These are phyloP conservation scores for Podospora appendiculata DNA, from an alignment of 495 filamentous ascomycete species.

Conservation along the genomic window DNA sequence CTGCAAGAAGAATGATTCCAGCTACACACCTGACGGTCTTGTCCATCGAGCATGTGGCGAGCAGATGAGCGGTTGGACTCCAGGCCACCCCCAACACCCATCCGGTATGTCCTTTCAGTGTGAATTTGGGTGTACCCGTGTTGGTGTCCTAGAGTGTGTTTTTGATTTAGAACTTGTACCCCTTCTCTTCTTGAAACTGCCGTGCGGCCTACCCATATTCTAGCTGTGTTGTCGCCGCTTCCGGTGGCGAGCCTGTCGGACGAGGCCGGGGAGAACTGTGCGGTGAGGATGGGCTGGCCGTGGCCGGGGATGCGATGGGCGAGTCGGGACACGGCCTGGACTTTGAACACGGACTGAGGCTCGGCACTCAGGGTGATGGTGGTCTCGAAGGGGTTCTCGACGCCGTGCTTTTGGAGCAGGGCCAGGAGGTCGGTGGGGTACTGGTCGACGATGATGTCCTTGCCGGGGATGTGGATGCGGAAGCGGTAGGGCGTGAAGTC, in stretches of 20 bases:
- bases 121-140: conserved; percentile 82
- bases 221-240: conserved; percentile 83
- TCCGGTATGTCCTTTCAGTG: conserved; percentile 84
- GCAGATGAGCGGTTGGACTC: conserved; percentile 70
- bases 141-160: conserved; percentile 56
- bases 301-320: conserved; percentile 85
- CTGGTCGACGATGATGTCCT: conserved; percentile 59
- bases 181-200: too few relatives aligned
- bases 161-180: too few relatives aligned
- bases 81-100: conserved; percentile 88
- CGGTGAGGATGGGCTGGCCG: conserved; percentile 82
- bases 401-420: conserved; percentile 40
- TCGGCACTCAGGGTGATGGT: conserved; percentile 70
- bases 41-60: conserved; percentile 93
- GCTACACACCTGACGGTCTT: conserved; percentile 51
- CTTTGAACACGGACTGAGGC: conserved; percentile 90
- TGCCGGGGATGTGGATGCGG: conserved; percentile 55
- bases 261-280: conserved; percentile 76
- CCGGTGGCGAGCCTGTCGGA: conserved; percentile 82
- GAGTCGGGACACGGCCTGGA: conserved; percentile 85
- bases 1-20: too few relatives aligned
- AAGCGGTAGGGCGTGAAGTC: conserved; percentile 87
- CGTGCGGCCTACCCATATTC: conserved; percentile 54
- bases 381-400: conserved; percentile 41
- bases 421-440: conserved; percentile 52